phyloP scores from a whole-genome alignment of 1,284 basidiomycete species.

The Tilletia caries region DNA sequence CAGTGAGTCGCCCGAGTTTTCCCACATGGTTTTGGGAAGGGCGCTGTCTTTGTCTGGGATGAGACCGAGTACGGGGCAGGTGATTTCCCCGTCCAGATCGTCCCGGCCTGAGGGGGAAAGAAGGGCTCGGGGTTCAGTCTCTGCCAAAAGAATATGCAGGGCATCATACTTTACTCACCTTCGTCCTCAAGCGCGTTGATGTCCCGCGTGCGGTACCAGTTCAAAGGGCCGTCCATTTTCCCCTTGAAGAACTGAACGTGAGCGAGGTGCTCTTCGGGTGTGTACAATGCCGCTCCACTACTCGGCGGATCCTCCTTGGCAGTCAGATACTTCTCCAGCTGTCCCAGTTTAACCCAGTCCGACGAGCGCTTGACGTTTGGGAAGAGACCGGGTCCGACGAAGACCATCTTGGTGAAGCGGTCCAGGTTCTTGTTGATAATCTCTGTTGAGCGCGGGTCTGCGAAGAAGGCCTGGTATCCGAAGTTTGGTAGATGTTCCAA shows the following conservation, averaged over 20 bases:
- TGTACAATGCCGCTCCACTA: constrained; percentile 11
- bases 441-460: constrained; percentile 32
- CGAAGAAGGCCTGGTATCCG: constrained; percentile 43
- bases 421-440: constrained; percentile 38
- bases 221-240: constrained; percentile 41
- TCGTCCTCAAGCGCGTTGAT: constrained; percentile 40
- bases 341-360: constrained; percentile 31
- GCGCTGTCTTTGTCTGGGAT: constrained; percentile 14
- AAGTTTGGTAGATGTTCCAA: constrained; percentile 32
- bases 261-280: constrained; percentile 27
- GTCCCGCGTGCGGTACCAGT: constrained; percentile 40
- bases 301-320: constrained; percentile 21
- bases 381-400: constrained; percentile 32
- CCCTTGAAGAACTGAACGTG: constrained; percentile 29
- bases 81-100: not conserved
- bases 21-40: constrained; percentile 1
- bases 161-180: constrained; percentile 11
- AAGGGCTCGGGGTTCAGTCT: too few relatives aligned
- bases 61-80: not conserved
- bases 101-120: not conserved
- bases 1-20: not conserved
- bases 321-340: constrained; percentile 35
- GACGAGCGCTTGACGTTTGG: constrained; percentile 24
- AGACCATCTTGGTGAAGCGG: constrained; percentile 36
- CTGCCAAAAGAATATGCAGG: too few relatives aligned